Evolutionary conservation across 1,284 basidiomycete genomes (phyloP).

Genomic region (Pyrrhoderma lamaoense): DNA sequence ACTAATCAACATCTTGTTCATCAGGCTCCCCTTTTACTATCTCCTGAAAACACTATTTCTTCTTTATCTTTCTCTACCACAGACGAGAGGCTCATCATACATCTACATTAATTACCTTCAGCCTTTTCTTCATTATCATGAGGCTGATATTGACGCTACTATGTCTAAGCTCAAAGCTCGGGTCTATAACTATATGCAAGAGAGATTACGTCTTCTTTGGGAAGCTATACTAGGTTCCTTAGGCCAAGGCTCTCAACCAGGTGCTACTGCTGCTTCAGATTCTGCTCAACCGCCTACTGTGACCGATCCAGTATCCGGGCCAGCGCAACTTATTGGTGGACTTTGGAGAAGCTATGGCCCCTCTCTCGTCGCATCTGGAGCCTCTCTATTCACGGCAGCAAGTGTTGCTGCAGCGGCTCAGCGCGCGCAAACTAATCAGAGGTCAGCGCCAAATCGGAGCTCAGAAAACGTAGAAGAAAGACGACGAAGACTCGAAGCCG

Average conservation of each 20-base stretch:
- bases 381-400: conserved; percentile 48
- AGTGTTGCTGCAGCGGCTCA: conserved; percentile 24
- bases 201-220: conserved; percentile 55
- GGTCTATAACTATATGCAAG: conserved; percentile 59
- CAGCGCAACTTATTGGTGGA: conserved; percentile 53
- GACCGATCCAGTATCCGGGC: conserved; percentile 51
- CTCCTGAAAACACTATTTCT: conserved; percentile 78
- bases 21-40: conserved; percentile 85
- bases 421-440: conserved; percentile 16
- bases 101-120: conserved; percentile 71
- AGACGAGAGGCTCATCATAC: conserved; percentile 77
- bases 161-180: conserved; percentile 55
- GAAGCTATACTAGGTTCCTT: conserved; percentile 43
- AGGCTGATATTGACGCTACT: conserved; percentile 72
- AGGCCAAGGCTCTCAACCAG: conserved; percentile 31
- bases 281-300: conserved; percentile 37
- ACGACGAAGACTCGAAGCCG: conserved; percentile 46
- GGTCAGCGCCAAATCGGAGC: conserved; percentile 19
- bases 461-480: conserved; percentile 37
- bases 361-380: conserved; percentile 55
- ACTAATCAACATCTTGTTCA: not conserved
- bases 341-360: conserved; percentile 74
- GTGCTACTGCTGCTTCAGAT: conserved; percentile 29
- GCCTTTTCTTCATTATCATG: conserved; percentile 73
- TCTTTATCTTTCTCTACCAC: conserved; percentile 85